Evolutionary conservation across 139 green algal species (phyloP).

Genomic region (Haematococcus lacustris): DNA sequence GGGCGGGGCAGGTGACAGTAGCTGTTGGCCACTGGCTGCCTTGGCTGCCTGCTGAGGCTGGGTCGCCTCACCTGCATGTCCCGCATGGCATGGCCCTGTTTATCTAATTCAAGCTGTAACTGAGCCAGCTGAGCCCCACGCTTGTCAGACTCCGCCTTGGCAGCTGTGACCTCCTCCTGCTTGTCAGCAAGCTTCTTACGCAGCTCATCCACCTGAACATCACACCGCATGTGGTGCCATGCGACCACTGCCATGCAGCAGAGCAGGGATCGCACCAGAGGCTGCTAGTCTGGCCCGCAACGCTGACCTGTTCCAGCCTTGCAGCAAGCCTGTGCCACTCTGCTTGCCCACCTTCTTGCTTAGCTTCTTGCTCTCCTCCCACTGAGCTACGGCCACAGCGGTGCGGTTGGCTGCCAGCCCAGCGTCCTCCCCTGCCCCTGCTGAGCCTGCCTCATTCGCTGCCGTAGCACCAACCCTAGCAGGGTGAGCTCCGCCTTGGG

Average conservation of each 20-base stretch:
- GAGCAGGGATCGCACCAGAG: too few relatives aligned
- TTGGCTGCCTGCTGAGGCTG: too few relatives aligned
- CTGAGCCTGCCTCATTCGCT: too few relatives aligned
- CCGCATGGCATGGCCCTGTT: conserved; percentile 29
- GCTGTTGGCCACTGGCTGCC: too few relatives aligned
- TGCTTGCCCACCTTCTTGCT: conserved; percentile 32
- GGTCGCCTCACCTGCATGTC: conserved; percentile 27
- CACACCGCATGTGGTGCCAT: too few relatives aligned
- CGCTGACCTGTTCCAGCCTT: too few relatives aligned
- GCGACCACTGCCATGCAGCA: too few relatives aligned
- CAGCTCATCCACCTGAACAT: conserved; percentile 2
- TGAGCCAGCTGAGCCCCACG: background rate
- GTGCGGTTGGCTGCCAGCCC: background rate
- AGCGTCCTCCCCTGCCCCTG: background rate
- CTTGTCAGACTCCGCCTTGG: conserved; percentile 36
- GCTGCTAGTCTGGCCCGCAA: too few relatives aligned
- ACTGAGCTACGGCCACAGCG: conserved; percentile 32
- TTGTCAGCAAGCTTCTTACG: conserved; percentile 47
- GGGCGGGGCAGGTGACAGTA: too few relatives aligned
- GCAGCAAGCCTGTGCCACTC: too few relatives aligned
- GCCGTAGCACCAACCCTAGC: too few relatives aligned
- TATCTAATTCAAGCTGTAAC: conserved; percentile 30
- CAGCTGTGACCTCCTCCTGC: conserved; percentile 28
- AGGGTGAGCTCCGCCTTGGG: too few relatives aligned
- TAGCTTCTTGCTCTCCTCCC: conserved; percentile 72